phyloP scores from a whole-genome alignment of 1,139 yeast species.

The Saccharomycopsis crataegensis region DNA sequence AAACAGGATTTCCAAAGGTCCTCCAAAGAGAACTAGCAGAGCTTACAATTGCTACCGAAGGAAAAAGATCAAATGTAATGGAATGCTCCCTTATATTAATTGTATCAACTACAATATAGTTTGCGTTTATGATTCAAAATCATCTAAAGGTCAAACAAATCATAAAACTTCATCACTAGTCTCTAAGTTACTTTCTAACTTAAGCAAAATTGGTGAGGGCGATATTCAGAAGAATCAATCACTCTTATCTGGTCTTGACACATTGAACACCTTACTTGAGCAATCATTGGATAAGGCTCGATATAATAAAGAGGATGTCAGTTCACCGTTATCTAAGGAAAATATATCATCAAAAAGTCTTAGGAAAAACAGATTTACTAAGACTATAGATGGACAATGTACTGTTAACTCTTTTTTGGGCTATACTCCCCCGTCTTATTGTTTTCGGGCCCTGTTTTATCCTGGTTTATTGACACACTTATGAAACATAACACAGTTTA shows the following conservation, averaged over 20 bases:
- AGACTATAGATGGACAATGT: not conserved
- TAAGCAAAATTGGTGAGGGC: not conserved
- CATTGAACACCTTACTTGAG: conserved; percentile 1
- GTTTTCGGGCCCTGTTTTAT: conserved; percentile 1
- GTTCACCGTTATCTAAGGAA: conserved; percentile 1
- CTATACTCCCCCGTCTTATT: conserved; percentile 5
- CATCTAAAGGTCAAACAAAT: not conserved
- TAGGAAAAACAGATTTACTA: conserved; percentile 1
- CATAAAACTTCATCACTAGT: not conserved
- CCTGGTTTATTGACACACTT: conserved; percentile 3
- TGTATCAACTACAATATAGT: not conserved
- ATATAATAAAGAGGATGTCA: not conserved
- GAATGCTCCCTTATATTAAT: not conserved
- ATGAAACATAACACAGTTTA: not conserved
- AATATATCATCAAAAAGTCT: not conserved
- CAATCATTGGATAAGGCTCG: not conserved
- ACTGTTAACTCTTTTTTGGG: conserved; percentile 1
- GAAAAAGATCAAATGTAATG: conserved; percentile 2
- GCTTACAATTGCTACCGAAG: not conserved
- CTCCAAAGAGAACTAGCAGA: conserved; percentile 1
- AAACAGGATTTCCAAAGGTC: not conserved
- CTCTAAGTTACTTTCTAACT: conserved; percentile 4
- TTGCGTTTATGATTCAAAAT: not conserved
- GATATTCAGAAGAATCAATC: not conserved
- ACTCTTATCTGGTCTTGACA: not conserved